These are phyloP conservation scores for Debaryomyces coudertii DNA, from an alignment of 1,139 yeast genomes.

Conservation along the genomic window DNA sequence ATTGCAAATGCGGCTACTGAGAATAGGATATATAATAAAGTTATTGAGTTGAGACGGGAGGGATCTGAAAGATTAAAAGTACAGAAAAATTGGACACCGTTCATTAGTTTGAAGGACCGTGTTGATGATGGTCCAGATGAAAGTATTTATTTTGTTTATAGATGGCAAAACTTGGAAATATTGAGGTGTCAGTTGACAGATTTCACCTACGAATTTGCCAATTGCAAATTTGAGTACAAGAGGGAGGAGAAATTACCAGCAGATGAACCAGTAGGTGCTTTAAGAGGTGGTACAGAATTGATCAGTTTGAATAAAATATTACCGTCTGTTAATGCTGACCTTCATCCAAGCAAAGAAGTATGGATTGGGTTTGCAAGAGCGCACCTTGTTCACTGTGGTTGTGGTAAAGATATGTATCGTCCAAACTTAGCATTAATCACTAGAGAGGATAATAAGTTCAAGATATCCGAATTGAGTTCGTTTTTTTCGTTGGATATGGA, in stretches of 20 bases:
- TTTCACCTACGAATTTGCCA: constrained; percentile 13
- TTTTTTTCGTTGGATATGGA: constrained; percentile 42
- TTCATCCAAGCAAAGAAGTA: constrained; percentile 37
- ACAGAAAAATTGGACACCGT: constrained; percentile 51
- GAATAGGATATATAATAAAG: constrained; percentile 25
- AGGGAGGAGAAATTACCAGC: constrained; percentile 21
- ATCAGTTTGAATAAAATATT: constrained; percentile 24
- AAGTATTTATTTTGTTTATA: constrained; percentile 39
- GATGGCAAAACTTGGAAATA: constrained; percentile 32
- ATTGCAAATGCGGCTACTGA: constrained; percentile 18
- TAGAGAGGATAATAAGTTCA: constrained; percentile 37
- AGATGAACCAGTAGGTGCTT: constrained; percentile 27
- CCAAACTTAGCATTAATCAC: constrained; percentile 48
- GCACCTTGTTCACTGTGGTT: constrained; percentile 50
- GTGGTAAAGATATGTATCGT: constrained; percentile 51
- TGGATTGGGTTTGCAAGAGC: constrained; percentile 57
- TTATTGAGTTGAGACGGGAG: constrained; percentile 30
- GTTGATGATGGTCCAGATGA: constrained; percentile 14
- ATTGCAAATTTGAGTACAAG: constrained; percentile 31
- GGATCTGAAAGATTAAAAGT: constrained; percentile 16
- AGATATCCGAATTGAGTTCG: constrained; percentile 34
- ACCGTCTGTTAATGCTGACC: constrained; percentile 1
- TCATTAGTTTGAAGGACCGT: constrained; percentile 31
- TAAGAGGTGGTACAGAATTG: constrained; percentile 54
- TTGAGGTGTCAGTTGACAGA: constrained; percentile 26